These are phyloP conservation scores for Rhynchospora pubera DNA, from an alignment of 176 grass and related monocot species.

Conservation along the genomic window DNA sequence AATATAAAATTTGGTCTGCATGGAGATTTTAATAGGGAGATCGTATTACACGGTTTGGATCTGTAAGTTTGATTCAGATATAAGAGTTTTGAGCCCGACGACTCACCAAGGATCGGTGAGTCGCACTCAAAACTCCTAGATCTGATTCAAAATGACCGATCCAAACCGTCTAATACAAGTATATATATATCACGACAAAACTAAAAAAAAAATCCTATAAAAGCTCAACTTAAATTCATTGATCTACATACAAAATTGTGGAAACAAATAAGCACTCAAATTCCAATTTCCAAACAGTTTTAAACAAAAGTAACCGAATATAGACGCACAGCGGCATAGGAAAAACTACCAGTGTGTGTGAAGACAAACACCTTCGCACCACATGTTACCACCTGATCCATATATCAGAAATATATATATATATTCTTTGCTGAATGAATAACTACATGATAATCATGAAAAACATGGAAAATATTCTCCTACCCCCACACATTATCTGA, in stretches of 20 bases:
- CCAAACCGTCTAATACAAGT: too few species aligned
- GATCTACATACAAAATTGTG: not conserved
- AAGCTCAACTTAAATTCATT: not conserved
- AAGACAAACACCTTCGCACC: not conserved
- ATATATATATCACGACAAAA: not conserved
- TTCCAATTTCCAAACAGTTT: not conserved
- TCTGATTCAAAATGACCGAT: too few species aligned
- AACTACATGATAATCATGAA: not conserved
- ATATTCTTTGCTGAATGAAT: not conserved
- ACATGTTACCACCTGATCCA: not conserved
- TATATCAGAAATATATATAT: not conserved
- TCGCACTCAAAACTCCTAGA: too few species aligned
- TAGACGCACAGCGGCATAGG: not conserved
- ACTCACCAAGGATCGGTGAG: too few species aligned
- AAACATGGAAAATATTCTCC: not conserved
- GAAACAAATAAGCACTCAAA: not conserved
- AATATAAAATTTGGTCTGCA: too few species aligned
- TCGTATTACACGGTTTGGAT: too few species aligned
- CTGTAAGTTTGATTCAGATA: too few species aligned
- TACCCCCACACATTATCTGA: not conserved
- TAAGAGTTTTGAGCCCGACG: too few species aligned
- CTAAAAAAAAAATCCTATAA: not conserved
- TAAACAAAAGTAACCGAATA: not conserved
- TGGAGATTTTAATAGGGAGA: too few species aligned
- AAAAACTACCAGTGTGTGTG: not conserved